Base-by-base conservation (phyloP, 2,329 filamentous ascomycete species). In the Stemphylium beticola region DNA sequence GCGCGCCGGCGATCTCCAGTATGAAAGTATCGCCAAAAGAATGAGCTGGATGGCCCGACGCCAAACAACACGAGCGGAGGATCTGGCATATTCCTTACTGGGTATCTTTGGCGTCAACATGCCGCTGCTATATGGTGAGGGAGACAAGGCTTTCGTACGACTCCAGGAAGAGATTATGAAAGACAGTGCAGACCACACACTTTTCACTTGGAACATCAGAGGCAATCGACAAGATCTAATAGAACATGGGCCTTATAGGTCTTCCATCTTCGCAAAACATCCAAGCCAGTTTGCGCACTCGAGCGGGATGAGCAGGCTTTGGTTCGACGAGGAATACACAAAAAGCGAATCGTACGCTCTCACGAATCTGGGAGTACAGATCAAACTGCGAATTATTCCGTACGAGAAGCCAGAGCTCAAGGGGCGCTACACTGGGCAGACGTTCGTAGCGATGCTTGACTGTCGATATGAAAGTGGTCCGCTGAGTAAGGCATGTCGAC, bases 91-190 rank as follows among this genome's bases (percentile, higher is more conserved):
- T 12, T 48, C 17, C 8, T 26, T 48, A 1, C 14, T 48, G 17
- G 45, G 45, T 2, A 48, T 48, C 5, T 48, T 48, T 12, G 45
- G 37, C 6, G 52, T 74, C 12, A 59, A 66, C 32, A 70, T 74
- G 61, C 52, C 64, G 5, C 50, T 65, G 10, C 22, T 68, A 2
- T 74, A 74, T 44, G 70, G 71, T 7, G 72, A 71, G 53, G 66
- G 69, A 1, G 12, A 63, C 1, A 61, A 61, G 9, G 63, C 66
- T 7, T 70, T 69, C 33, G n/a, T 26, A 4, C 44, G 65, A 9
- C 47, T 70, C 1, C 61, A 66, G 50, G 55, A 64, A 40, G 58
- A 62, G 20, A 67, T 70, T 11, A 43, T 65, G 38, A 62, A 44
- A 24, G 31, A 37, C 4, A 37, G 9, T 11, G 53, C 54, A 2